These are phyloP conservation scores for Alternaria triticimaculans DNA, from an alignment of 2,329 filamentous ascomycete species.

Conservation along the genomic window DNA sequence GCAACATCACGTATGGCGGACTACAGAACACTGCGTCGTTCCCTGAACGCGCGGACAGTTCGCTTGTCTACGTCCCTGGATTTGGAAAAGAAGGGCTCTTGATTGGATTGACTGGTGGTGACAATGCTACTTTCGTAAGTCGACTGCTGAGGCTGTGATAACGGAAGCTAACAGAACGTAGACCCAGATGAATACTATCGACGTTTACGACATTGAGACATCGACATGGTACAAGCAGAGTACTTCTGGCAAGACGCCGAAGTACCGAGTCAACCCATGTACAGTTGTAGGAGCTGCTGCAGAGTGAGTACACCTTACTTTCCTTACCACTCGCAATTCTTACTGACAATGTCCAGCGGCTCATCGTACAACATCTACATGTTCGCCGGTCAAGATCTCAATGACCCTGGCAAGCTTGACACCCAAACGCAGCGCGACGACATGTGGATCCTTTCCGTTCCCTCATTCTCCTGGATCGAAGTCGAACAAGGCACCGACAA, in stretches of 20 bases:
- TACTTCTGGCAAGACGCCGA: slow-evolving; percentile 66
- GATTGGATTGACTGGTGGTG: slow-evolving; percentile 78
- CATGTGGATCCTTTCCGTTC: slow-evolving; percentile 80
- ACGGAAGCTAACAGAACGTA: slow-evolving; percentile 30
- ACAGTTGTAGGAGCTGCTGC: slow-evolving; percentile 75
- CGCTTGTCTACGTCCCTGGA: slow-evolving; percentile 76
- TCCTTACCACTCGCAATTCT: background rate
- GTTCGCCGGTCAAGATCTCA: slow-evolving; percentile 77
- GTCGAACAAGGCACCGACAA: slow-evolving; percentile 56
- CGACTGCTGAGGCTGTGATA: background rate
- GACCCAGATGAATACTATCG: slow-evolving; percentile 73
- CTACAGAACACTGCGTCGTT: slow-evolving; percentile 71
- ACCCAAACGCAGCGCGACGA: slow-evolving; percentile 69
- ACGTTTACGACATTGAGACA: slow-evolving; percentile 79
- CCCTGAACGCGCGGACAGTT: slow-evolving; percentile 75
- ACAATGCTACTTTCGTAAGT: slow-evolving; percentile 68
- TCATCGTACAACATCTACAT: slow-evolving; percentile 80
- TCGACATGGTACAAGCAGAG: slow-evolving; percentile 76
- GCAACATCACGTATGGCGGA: slow-evolving; percentile 76
- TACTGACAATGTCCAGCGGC: slow-evolving; percentile 53
- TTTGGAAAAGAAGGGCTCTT: slow-evolving; percentile 78
- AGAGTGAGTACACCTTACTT: slow-evolving; percentile 52
- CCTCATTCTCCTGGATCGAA: slow-evolving; percentile 80
- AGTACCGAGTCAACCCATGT: slow-evolving; percentile 69
- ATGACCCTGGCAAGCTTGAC: slow-evolving; percentile 65